Evolutionary conservation across 441 rosid species (phyloP).

Genomic region (Populus hybrid): DNA sequence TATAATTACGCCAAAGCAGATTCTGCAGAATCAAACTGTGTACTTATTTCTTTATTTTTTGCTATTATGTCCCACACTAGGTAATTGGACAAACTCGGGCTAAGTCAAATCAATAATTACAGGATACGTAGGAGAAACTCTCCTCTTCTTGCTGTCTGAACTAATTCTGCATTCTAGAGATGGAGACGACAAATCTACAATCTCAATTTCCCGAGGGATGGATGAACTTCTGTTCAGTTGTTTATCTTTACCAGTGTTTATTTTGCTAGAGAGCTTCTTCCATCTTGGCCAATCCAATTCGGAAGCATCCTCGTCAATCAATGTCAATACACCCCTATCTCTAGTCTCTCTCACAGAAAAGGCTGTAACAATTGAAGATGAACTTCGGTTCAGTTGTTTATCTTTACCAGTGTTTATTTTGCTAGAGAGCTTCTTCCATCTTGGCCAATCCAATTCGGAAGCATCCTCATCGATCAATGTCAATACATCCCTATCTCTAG

Average conservation of each 20-base stretch:
- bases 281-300: constrained; percentile 9
- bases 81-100: constrained; percentile 34
- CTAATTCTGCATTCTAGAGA: constrained; percentile 48
- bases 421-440: not conserved
- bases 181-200: constrained; percentile 73
- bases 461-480: not conserved
- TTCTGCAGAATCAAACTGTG: not conserved
- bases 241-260: constrained; percentile 20
- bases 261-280: constrained; percentile 1
- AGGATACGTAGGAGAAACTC: constrained; percentile 26
- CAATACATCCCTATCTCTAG: constrained; percentile 3
- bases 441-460: constrained; percentile 5
- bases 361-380: not conserved
- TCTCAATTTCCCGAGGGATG: constrained; percentile 40
- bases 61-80: constrained; percentile 7
- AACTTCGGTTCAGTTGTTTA: constrained; percentile 13
- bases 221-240: constrained; percentile 11
- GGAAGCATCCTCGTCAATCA: not conserved
- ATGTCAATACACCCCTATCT: constrained; percentile 3
- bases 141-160: constrained; percentile 45
- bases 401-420: constrained; percentile 19
- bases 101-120: constrained; percentile 72
- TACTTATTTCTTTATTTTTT: not conserved
- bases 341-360: not conserved
- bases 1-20: not conserved